Evolutionary conservation across 176 grass and related monocot species (phyloP).

Genomic region (Oryza australiensis): DNA sequence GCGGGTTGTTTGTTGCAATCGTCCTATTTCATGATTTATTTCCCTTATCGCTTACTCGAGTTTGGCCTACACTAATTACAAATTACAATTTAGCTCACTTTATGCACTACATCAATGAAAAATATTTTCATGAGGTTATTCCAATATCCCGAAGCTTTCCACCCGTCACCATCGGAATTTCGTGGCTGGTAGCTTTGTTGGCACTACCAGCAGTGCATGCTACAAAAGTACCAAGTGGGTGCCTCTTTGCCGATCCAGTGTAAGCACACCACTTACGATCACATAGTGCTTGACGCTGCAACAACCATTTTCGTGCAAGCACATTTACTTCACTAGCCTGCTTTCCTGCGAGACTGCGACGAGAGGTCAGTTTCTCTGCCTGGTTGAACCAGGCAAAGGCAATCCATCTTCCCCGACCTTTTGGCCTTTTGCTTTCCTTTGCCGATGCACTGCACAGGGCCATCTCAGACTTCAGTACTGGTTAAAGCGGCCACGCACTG

Average conservation of each 20-base stretch:
- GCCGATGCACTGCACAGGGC: not conserved
- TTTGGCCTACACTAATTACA: no score
- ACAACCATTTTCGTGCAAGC: not conserved
- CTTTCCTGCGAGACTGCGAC: not conserved
- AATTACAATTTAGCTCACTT: not conserved
- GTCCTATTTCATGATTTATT: not conserved
- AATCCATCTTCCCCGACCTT: not conserved
- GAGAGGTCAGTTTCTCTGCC: not conserved
- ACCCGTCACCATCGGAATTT: not conserved
- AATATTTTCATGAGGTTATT: not conserved
- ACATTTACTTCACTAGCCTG: not conserved
- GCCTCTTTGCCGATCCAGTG: slow-evolving; percentile 1
- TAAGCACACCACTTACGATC: not conserved
- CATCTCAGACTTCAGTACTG: not conserved
- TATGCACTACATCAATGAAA: not conserved
- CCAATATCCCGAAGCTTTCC: not conserved
- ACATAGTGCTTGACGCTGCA: not conserved
- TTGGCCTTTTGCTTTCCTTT: not conserved
- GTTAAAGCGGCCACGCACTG: not conserved
- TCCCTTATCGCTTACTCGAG: no score
- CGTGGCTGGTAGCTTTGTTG: not conserved
- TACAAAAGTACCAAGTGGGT: not conserved
- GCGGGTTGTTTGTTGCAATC: not conserved
- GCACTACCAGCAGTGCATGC: not conserved
- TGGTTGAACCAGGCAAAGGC: not conserved